phyloP scores from a whole-genome alignment of 129 eudicot genomes.

The Pittosporum tobira region DNA sequence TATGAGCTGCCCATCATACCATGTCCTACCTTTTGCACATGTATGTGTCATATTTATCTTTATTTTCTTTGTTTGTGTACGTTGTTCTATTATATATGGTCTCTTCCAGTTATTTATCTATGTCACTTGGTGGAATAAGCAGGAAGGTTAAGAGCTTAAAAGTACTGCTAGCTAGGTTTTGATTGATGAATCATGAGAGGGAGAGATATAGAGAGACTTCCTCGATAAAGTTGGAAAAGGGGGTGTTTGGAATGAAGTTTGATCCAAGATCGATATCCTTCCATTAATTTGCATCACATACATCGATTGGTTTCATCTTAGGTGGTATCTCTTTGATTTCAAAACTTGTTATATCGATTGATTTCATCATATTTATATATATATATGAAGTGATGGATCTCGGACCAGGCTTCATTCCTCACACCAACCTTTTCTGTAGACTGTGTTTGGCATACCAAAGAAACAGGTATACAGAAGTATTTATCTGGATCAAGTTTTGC shows the following conservation, averaged over 20 bases:
- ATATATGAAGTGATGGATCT: constrained; percentile 1
- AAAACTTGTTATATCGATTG: too few species aligned
- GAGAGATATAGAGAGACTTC: constrained; percentile 1
- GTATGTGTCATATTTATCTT: not conserved
- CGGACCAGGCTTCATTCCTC: constrained; percentile 28
- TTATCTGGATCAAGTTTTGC: too few species aligned
- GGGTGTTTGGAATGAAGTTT: constrained; percentile 69
- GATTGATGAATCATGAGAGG: constrained; percentile 34
- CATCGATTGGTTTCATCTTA: too few species aligned
- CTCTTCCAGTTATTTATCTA: not conserved
- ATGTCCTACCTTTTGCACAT: too few species aligned
- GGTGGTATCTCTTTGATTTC: not conserved
- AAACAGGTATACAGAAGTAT: too few species aligned
- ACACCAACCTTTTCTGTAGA: constrained; percentile 12
- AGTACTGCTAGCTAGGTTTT: constrained; percentile 13
- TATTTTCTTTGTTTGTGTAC: constrained; percentile 15
- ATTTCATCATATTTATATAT: not conserved
- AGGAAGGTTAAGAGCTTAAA: constrained; percentile 12
- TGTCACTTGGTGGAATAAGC: too few species aligned
- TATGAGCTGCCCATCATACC: too few species aligned
- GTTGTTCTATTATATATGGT: constrained; percentile 8
- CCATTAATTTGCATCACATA: too few species aligned
- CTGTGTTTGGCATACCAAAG: too few species aligned
- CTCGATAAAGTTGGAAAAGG: constrained; percentile 29
- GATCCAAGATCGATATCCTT: constrained; percentile 50